Conservation (phyloP, 2,329 filamentous ascomycete genomes). For the Clonostachys rhizophaga region DNA sequence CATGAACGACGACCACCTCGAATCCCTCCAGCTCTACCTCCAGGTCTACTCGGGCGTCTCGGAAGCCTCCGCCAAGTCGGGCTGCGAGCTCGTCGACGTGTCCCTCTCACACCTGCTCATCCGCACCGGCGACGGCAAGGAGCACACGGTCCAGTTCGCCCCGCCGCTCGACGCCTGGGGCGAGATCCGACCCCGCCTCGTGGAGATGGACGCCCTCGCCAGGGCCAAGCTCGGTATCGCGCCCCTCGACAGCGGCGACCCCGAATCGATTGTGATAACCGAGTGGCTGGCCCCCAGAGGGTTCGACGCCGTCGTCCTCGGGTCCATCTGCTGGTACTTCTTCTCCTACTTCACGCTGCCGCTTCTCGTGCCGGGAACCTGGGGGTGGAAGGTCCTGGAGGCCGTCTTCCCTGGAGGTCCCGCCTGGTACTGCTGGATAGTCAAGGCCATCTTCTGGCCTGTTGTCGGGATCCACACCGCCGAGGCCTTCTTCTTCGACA, state of each 20-base stretch:
- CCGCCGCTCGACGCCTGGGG: conserved; percentile 66
- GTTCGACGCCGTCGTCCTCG: conserved; percentile 48
- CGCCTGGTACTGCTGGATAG: conserved; percentile 50
- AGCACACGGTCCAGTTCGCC: conserved; percentile 54
- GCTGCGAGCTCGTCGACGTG: conserved; percentile 54
- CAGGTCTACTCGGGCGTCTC: conserved; percentile 63
- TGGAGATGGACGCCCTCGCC: conserved; percentile 61
- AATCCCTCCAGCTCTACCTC: conserved; percentile 74
- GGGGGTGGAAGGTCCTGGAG: conserved; percentile 43
- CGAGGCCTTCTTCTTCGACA: conserved; percentile 56
- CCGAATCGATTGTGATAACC: conserved; percentile 40
- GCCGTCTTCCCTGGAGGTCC: conserved; percentile 52
- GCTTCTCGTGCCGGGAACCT: conserved; percentile 47
- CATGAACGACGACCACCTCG: conserved; percentile 81
- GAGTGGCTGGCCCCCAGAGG: conserved; percentile 33
- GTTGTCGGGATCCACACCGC: conserved; percentile 60
- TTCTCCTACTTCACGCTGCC: conserved; percentile 39
- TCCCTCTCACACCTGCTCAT: conserved; percentile 60
- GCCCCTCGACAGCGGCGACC: conserved; percentile 31
- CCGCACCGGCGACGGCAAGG: conserved; percentile 32
- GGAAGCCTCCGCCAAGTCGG: conserved; percentile 47
- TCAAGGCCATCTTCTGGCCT: conserved; percentile 50
- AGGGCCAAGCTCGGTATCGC: conserved; percentile 42
- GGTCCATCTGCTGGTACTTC: conserved; percentile 49
- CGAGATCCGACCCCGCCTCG: conserved; percentile 65